Base-by-base conservation (phyloP, 176 grass and related monocot genomes). In the Eleusine coracana region DNA sequence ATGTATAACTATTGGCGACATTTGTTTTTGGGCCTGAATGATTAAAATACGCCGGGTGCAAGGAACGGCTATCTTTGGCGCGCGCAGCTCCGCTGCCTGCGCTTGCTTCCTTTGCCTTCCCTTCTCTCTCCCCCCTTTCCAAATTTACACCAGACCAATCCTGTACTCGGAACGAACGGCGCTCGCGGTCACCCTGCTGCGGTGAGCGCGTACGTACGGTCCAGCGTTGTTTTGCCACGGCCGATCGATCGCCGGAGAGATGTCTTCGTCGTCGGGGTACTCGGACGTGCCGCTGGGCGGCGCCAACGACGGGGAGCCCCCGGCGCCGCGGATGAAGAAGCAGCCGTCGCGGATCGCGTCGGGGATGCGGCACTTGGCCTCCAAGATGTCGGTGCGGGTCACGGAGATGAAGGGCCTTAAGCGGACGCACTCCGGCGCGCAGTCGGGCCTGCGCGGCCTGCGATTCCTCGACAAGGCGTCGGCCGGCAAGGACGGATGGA, bases 401-500 rank as follows among this genome's bases (percentile, higher is more conserved):
- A 74, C 87, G 21, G 86, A 88, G 63, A 82, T 88, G 51, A 66
- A 68, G 69, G 80, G 62, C 67, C 84, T 89, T 29, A 89, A 52
- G 55, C 50, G 83, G 28, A 73, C 85, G 56, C 88, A 88, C 61
- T 95, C 88, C 49, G 58, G 87, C 61, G 88, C 84, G 29, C 88
- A 78, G 70, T 50, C 85, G 13, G 96, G 83, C 4, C 85, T 95
- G 7, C 80, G 70, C 14, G 89, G 93, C 14, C 84, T 98, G 20
- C 78, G 82, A 0, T 95, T 95, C 84, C 91, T 98, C 38, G 92
- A 94, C 76, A 97, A 94, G 86, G 81, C 88, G 10, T 51, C 86
- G 0, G 80, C 69, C 0, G 90, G 92, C 17, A 91, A 98, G 73
- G 92, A 91, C 42, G 90, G 92, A 0, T 98, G 95, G 95, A 91